phyloP scores from a whole-genome alignment of 257 asterid species.

The Vinca minor region DNA sequence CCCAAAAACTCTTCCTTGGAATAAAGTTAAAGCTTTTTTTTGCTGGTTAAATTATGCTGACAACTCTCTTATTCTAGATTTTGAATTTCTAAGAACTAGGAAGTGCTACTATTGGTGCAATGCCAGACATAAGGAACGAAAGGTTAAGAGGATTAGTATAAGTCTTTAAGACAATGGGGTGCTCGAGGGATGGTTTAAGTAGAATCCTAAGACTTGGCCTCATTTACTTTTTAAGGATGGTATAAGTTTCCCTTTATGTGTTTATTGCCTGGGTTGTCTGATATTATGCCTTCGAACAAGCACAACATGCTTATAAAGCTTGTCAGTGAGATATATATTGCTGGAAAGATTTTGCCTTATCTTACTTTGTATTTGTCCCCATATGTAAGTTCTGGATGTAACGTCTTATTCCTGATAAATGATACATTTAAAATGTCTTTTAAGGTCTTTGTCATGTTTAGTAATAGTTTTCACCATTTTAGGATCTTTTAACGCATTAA shows the following conservation, averaged over 20 bases:
- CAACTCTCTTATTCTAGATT: neutral
- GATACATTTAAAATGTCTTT: neutral
- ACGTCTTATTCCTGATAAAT: neutral
- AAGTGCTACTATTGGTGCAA: neutral
- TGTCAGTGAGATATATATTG: neutral
- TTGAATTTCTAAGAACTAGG: neutral
- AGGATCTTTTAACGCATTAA: neutral
- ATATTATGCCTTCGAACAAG: neutral
- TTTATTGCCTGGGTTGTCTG: neutral
- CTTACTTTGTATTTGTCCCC: neutral
- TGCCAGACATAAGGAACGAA: no score
- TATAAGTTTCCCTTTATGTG: neutral
- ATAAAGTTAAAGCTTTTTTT: neutral
- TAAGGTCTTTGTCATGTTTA: neutral
- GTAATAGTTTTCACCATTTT: neutral
- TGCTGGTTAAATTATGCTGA: no score
- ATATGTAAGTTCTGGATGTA: neutral
- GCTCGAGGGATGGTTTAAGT: neutral
- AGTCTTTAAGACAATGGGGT: neutral
- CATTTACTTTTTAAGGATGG: neutral
- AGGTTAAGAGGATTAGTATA: no score
- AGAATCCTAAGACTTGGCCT: neutral
- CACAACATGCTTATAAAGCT: neutral
- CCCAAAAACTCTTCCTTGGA: neutral
- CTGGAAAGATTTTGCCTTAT: constrained; percentile 1